Evolutionary conservation across 1,139 yeast genomes (phyloP), one percentile per base, ranked within the genome.

Genomic region (Saccharomyces uvarum): DNA sequence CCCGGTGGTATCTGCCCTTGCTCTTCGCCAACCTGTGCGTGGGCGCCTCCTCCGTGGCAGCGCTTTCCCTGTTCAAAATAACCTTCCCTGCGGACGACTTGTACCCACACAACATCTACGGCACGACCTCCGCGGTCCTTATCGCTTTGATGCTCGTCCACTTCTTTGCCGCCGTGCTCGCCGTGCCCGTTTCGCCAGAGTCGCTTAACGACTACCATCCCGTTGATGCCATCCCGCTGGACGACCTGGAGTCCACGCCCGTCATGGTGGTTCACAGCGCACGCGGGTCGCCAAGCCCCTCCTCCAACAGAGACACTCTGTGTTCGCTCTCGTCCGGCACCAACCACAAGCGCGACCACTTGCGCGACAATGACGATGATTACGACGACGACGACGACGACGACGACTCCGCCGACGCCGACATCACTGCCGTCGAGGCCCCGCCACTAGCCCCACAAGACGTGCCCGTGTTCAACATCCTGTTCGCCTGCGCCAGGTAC

Each of bases 31-130:
- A 88, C 67, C 68, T 80, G 3, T 69, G 68, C 0, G 59, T 79
- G 13, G 70, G 80, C 2, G 52, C 81, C 6, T 65, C 78, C 0
- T 81, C 95, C 0, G 70, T 88, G 54, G 59, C 83, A n/a, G 72
- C 79, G 41, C 81, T 85, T 60, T 78, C 80, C 49, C 69, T 85
- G 9, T 91, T 86, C 64, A 78, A 82, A 49, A 70, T 75, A 8
- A 75, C 86, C 19, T 83, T 84, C 14, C 85, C 88, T 0, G 70
- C 67, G n/a, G 77, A 78, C 57, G 54, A 57, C 24, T 74, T 89
- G 63, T 93, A 88, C 65, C 96, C 96, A 0, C 76, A 79, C 47
- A 88, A 88, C 67, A 84, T 86, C 1, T 91, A 91, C 69, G 74
- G 81, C 28, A 78, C 77, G 61, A 82, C 87, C 83, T 77, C 86